Evolutionary conservation across 345 rosid species (phyloP).

Genomic region (Nephelium lappaceum): DNA sequence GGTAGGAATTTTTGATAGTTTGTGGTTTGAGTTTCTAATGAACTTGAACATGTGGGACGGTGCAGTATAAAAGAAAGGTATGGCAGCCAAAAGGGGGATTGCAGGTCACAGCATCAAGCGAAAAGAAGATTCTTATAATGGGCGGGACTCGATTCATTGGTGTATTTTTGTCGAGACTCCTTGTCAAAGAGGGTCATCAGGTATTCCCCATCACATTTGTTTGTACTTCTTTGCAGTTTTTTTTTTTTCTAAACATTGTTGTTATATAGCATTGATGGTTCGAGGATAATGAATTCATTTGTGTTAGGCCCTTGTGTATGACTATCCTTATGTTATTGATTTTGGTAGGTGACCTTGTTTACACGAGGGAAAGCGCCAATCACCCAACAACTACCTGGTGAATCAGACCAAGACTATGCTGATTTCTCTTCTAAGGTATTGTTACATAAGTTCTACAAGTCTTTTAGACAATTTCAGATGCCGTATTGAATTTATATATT

Average conservation of each 20-base stretch:
- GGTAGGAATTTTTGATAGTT: background rate
- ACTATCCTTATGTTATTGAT: slow-evolving; percentile 7
- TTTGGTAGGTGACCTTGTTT: slow-evolving; percentile 84
- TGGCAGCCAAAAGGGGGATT: slow-evolving; percentile 69
- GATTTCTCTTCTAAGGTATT: slow-evolving; percentile 88
- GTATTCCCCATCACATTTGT: slow-evolving; percentile 30
- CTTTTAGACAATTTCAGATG: background rate
- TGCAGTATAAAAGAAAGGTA: slow-evolving; percentile 76
- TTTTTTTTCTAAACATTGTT: background rate
- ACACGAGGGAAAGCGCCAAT: slow-evolving; percentile 93
- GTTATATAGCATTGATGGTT: background rate
- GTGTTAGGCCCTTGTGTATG: background rate
- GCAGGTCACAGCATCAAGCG: slow-evolving; percentile 69
- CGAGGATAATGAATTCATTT: background rate
- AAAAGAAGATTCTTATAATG: slow-evolving; percentile 92
- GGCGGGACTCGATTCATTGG: slow-evolving; percentile 97
- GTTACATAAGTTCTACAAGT: background rate
- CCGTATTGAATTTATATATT: background rate
- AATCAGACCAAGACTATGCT: slow-evolving; percentile 81
- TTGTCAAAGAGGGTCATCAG: slow-evolving; percentile 93
- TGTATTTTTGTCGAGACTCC: slow-evolving; percentile 84
- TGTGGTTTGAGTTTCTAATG: background rate
- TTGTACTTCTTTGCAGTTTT: background rate
- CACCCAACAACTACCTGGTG: slow-evolving; percentile 85
- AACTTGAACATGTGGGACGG: background rate